A percentile compares a stretch with the other conserved stretches of the same genome.
Conservation (phyloP, 257 asterid genomes). For the Eustoma russellianum region DNA sequence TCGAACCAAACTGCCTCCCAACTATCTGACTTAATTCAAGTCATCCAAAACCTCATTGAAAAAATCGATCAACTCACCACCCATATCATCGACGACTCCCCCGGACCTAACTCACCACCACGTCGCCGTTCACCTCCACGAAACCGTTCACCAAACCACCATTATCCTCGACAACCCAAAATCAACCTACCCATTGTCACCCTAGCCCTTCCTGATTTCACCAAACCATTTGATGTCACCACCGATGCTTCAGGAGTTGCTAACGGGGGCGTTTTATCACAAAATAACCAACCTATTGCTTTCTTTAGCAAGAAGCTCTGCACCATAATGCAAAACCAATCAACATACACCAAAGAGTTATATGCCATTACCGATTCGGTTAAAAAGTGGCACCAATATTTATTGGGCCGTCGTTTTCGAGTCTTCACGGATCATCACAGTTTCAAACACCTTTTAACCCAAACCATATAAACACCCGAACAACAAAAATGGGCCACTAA, state of each 20-base stretch:
- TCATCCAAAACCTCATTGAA: too few relatives aligned
- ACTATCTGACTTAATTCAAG: too few relatives aligned
- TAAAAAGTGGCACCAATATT: constrained; percentile 6
- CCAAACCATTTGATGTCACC: background rate
- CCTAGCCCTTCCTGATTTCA: background rate
- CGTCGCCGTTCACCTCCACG: too few relatives aligned
- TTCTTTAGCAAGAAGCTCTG: constrained; percentile 5
- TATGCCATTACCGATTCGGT: background rate
- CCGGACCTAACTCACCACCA: too few relatives aligned
- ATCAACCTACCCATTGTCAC: too few relatives aligned
- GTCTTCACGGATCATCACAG: constrained; percentile 3
- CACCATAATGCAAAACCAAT: background rate
- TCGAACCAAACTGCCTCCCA: too few relatives aligned
- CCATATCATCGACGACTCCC: too few relatives aligned
- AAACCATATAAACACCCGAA: background rate
- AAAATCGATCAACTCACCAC: too few relatives aligned
- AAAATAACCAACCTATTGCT: background rate
- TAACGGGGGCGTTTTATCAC: constrained; percentile 4
- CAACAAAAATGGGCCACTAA: background rate
- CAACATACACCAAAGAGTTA: constrained; percentile 1
- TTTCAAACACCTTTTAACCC: background rate
- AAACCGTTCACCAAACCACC: too few relatives aligned
- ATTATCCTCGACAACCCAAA: too few relatives aligned
- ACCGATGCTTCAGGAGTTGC: constrained; percentile 1
- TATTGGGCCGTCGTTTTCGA: background rate